Conservation (phyloP, 495 filamentous ascomycete species). For the Eremomyces bilateralis region DNA sequence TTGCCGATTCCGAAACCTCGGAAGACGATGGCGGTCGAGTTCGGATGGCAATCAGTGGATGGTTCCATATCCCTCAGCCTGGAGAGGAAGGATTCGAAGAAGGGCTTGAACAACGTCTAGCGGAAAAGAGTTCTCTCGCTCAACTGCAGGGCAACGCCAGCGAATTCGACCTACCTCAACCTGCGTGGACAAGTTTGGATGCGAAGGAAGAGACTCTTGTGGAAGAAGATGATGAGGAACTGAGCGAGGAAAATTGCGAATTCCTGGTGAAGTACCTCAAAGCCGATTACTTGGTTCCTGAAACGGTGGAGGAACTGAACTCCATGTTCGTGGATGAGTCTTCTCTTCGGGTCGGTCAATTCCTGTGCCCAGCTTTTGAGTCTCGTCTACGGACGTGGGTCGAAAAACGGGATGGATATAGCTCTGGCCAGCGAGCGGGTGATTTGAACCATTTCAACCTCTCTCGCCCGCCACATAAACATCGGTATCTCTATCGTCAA, state of each 20-base stretch:
- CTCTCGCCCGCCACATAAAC: slow-evolving; percentile 81
- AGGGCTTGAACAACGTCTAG: slow-evolving; percentile 72
- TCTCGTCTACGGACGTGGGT: slow-evolving; percentile 44
- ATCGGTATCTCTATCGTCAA: slow-evolving; percentile 71
- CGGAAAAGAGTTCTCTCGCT: slow-evolving; percentile 67
- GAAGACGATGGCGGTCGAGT: slow-evolving; percentile 44
- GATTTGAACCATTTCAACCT: slow-evolving; percentile 18
- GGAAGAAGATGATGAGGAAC: slow-evolving; percentile 24
- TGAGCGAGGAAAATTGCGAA: slow-evolving; percentile 56
- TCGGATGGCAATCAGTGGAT: slow-evolving; percentile 96
- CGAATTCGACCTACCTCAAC: slow-evolving; percentile 60
- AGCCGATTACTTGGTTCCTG: slow-evolving; percentile 81
- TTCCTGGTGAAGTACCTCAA: slow-evolving; percentile 78
- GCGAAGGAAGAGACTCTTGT: slow-evolving; percentile 24
- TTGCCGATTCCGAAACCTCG: slow-evolving; percentile 31
- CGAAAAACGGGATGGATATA: slow-evolving; percentile 41
- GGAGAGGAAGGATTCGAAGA: slow-evolving; percentile 85
- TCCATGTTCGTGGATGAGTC: slow-evolving; percentile 63
- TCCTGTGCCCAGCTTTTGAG: slow-evolving; percentile 59
- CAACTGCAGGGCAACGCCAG: slow-evolving; percentile 84
- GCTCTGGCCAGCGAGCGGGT: slow-evolving; percentile 16
- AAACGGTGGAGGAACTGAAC: slow-evolving; percentile 64
- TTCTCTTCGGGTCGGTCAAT: slow-evolving; percentile 52
- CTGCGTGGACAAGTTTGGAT: slow-evolving; percentile 28
- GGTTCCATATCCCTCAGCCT: slow-evolving; percentile 94